Evolutionary conservation across 106 monocot species (phyloP), one percentile per base, ranked within the genome.

Genomic region (Gastrodia elata): DNA sequence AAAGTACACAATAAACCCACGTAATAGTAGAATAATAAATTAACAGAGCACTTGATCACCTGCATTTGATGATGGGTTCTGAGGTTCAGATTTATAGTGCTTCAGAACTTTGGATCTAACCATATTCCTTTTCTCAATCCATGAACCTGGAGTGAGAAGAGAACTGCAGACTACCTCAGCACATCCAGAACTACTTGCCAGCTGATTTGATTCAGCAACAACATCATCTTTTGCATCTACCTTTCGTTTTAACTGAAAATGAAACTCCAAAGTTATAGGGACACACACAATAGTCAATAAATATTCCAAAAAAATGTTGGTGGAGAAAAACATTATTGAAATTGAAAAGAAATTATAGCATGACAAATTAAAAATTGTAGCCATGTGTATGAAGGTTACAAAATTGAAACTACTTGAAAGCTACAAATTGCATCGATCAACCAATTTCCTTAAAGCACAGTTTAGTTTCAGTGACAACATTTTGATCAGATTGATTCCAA

Each of bases 171-270:
- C 84, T 57, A 65, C 82, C 75, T 83, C 83, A 75, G 83, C 65
- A 82, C 75, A 89, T 38, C 82, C 85, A 64, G 85, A 80, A 48
- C 82, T 87, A 15, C 48, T 81, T 41, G 81, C 69, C 81, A 83
- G 87, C 22, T 92, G 89, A 80, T 79, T 87, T 65, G 87, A 92
- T 73, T 82, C 84, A 8, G 72, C 78, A 41, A 68, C 87, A 82
- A 87, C 92, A 76, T 74, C 76, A 13, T 87, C 83, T 67, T 92
- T 82, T 57, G 46, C 72, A 64, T 82, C 77, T 75, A 77, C 41
- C 73, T 89, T 96, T 68, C 85, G 73, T 68, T 96, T 96, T 68
- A 87, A 75, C 95, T 96, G 78, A 72, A 82, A 20, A 65, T 24
- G 8, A 75, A 71, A 40, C 49, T 13, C 8, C 26, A 73, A 27